A percentile compares a stretch with the other conserved stretches of the same genome.
Evolutionary conservation across 1,139 yeast genomes (phyloP).

Genomic region (Hansenula sp.): DNA sequence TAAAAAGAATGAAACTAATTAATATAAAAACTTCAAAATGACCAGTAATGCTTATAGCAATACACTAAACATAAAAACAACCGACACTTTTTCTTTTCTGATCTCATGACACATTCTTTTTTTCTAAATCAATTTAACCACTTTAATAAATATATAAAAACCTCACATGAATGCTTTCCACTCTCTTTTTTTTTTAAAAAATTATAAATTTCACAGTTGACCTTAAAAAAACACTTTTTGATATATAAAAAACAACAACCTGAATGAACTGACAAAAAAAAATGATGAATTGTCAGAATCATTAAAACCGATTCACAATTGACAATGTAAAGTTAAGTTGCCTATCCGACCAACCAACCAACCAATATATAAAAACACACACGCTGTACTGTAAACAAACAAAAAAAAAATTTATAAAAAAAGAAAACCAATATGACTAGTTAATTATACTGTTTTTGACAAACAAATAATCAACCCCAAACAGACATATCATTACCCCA

Average conservation of each 20-base stretch:
- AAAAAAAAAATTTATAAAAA: not conserved
- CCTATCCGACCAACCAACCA: too few relatives aligned
- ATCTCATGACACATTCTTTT: slow-evolving; percentile 1
- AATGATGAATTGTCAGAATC: too few relatives aligned
- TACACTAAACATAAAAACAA: not conserved
- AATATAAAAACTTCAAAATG: not conserved
- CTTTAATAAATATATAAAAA: not conserved
- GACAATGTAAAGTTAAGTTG: too few relatives aligned
- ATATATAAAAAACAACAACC: too few relatives aligned
- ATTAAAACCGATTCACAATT: too few relatives aligned
- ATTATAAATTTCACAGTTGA: too few relatives aligned
- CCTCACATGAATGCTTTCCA: not conserved
- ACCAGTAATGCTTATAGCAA: slow-evolving; percentile 2
- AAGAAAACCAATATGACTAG: not conserved
- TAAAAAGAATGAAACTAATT: too few relatives aligned
- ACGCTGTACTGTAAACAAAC: not conserved
- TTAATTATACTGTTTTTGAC: not conserved
- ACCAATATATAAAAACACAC: not conserved
- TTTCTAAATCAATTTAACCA: too few relatives aligned
- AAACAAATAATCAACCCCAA: slow-evolving; percentile 15
- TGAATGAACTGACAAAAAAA: too few relatives aligned
- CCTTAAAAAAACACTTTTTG: too few relatives aligned
- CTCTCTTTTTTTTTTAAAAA: not conserved
- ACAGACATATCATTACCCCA: slow-evolving; percentile 26
- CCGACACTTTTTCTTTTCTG: not conserved